These are phyloP conservation scores for Paramecium sonneborni DNA, from an alignment of 73 alveolate species.

Conservation along the genomic window DNA sequence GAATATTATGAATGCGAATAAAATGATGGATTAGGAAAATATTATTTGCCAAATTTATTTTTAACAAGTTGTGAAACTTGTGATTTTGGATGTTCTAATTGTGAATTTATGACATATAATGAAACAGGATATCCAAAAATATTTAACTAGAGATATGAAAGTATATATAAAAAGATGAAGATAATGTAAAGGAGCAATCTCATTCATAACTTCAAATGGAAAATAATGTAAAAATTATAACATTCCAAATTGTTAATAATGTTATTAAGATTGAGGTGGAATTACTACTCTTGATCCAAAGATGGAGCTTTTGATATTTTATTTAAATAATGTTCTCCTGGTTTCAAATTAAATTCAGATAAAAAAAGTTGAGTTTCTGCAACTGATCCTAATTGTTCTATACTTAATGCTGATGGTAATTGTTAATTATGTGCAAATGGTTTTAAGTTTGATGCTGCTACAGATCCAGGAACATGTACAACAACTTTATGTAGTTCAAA, in stretches of 20 bases:
- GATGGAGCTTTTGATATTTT: neutral
- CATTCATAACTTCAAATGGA: neutral
- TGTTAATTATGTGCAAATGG: neutral
- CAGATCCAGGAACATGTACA: neutral
- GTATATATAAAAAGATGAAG: conserved; percentile 35
- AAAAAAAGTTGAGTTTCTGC: neutral
- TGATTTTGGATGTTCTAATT: neutral
- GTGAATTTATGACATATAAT: conserved; percentile 39
- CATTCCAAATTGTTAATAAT: neutral
- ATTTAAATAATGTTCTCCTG: neutral
- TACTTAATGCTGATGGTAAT: neutral
- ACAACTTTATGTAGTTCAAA: neutral
- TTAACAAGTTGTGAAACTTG: neutral
- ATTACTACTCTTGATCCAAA: neutral
- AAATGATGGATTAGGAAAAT: neutral
- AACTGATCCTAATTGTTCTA: neutral
- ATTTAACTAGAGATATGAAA: neutral
- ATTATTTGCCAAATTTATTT: neutral
- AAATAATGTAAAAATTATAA: neutral
- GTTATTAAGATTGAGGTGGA: neutral
- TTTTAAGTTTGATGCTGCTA: neutral
- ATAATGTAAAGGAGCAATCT: neutral
- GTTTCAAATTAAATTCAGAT: conserved; percentile 7
- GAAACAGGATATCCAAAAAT: neutral
- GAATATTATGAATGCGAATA: neutral